Conservation (phyloP, 2,329 filamentous ascomycete genomes). For the Scytalidium lignicola region DNA sequence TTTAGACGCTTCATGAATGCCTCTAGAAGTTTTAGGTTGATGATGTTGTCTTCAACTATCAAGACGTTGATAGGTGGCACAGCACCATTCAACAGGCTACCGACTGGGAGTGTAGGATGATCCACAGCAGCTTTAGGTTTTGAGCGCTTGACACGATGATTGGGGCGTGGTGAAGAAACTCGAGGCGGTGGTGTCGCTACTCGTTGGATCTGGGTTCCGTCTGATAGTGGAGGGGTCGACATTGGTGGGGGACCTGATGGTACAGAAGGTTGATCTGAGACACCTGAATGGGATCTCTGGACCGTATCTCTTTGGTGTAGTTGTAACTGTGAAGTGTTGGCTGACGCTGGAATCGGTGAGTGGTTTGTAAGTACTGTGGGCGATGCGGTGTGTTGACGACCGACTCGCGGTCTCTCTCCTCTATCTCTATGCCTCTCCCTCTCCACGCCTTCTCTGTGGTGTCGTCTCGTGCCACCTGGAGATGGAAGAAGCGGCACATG, state of each 20-base stretch:
- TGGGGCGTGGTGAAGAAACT: slow-evolving; percentile 42
- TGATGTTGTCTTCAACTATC: slow-evolving; percentile 97
- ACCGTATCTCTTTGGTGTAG: slow-evolving; percentile 40
- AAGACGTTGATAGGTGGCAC: slow-evolving; percentile 96
- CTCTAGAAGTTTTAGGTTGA: slow-evolving; percentile 89
- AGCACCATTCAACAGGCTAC: slow-evolving; percentile 64
- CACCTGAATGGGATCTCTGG: slow-evolving; percentile 53
- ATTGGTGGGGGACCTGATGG: slow-evolving; percentile 44
- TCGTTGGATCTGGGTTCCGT: slow-evolving; percentile 36
- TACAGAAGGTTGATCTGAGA: slow-evolving; percentile 44
- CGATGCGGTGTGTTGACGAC: slow-evolving; percentile 73
- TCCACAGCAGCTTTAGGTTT: slow-evolving; percentile 49
- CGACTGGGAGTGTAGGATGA: slow-evolving; percentile 47
- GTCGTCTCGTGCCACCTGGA: slow-evolving; percentile 62
- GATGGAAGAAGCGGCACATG: slow-evolving; percentile 78
- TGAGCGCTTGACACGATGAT: slow-evolving; percentile 14
- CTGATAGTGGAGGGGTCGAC: slow-evolving; percentile 49
- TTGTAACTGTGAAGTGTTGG: slow-evolving; percentile 25
- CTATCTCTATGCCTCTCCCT: not conserved
- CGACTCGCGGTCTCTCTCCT: slow-evolving; percentile 51
- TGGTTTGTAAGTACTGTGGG: slow-evolving; percentile 57
- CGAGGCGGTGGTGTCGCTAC: slow-evolving; percentile 39
- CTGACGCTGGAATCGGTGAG: slow-evolving; percentile 10
- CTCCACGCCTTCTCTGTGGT: slow-evolving; percentile 34
- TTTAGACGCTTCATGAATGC: slow-evolving; percentile 95